Percentiles rank a stretch among this genome's conserved stretches.
phyloP scores from a whole-genome alignment of 306 rosid genomes.

The Vachellia pachyceras region DNA sequence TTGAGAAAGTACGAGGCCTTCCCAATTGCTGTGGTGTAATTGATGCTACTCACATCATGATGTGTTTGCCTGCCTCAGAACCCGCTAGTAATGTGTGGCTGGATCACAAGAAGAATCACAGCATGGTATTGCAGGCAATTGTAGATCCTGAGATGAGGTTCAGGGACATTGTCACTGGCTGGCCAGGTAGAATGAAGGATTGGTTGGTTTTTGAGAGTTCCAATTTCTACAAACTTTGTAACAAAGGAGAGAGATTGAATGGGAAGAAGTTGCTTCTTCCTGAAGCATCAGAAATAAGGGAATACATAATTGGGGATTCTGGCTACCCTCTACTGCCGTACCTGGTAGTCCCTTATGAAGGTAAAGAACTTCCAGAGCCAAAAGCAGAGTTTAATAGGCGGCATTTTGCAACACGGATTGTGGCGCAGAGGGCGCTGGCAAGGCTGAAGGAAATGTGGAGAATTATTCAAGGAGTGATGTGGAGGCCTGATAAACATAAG shows the following conservation, averaged over 20 bases:
- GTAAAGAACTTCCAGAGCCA: slow-evolving; percentile 56
- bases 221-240: slow-evolving; percentile 65
- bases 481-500: too few relatives aligned
- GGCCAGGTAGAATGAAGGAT: slow-evolving; percentile 89
- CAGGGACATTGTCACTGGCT: slow-evolving; percentile 82
- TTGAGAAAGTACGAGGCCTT: slow-evolving; percentile 75
- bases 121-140: slow-evolving; percentile 93
- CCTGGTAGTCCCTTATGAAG: slow-evolving; percentile 83
- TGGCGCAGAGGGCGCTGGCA: too few relatives aligned
- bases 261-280: slow-evolving; percentile 57
- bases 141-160: slow-evolving; percentile 90
- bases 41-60: slow-evolving; percentile 72
- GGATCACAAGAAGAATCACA: slow-evolving; percentile 74
- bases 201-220: slow-evolving; percentile 68
- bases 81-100: slow-evolving; percentile 73
- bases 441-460: too few relatives aligned
- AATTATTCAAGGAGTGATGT: too few relatives aligned
- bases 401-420: slow-evolving; percentile 63
- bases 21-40: slow-evolving; percentile 88
- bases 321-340: slow-evolving; percentile 80
- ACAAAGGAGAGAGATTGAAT: slow-evolving; percentile 68
- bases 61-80: slow-evolving; percentile 78
- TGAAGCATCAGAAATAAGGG: slow-evolving; percentile 63
- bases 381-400: slow-evolving; percentile 65
- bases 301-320: slow-evolving; percentile 84